Evolutionary conservation across 2,329 filamentous ascomycete genomes (phyloP).

Genomic region (Aureobasidium sp.): DNA sequence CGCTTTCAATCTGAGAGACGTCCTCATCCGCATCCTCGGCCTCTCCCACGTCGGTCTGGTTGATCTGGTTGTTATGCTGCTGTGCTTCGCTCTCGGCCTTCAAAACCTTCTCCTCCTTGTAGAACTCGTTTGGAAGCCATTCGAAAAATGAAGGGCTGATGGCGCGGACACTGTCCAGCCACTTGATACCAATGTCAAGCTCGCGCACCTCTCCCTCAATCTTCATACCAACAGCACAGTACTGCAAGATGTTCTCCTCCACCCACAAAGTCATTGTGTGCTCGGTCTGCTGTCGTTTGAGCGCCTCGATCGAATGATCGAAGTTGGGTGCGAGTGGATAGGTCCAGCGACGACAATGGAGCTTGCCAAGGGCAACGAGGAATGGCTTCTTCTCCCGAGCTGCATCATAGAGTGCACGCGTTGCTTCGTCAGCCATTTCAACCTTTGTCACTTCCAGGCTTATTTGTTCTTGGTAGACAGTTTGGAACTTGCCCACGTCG

Average conservation of each 20-base stretch:
- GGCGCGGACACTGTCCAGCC: slow-evolving; percentile 30
- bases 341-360: slow-evolving; percentile 44
- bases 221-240: slow-evolving; percentile 52
- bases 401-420: slow-evolving; percentile 39
- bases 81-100: slow-evolving; percentile 5
- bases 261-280: slow-evolving; percentile 53
- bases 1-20: background rate
- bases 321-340: slow-evolving; percentile 24
- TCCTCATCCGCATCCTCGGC: background rate
- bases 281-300: slow-evolving; percentile 32
- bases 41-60: background rate
- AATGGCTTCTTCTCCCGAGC: slow-evolving; percentile 30
- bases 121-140: slow-evolving; percentile 35
- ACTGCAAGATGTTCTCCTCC: slow-evolving; percentile 50
- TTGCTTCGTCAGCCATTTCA: slow-evolving; percentile 34
- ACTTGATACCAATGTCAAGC: slow-evolving; percentile 23
- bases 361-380: slow-evolving; percentile 44
- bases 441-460: slow-evolving; percentile 54
- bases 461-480: slow-evolving; percentile 41
- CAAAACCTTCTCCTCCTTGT: slow-evolving; percentile 14
- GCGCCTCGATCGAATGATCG: slow-evolving; percentile 16
- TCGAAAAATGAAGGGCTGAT: slow-evolving; percentile 35
- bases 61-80: background rate
- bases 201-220: slow-evolving; percentile 28
- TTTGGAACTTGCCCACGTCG: slow-evolving; percentile 28